These are phyloP conservation scores for Cryptococcus amylolentus DNA, from an alignment of 1,284 basidiomycete genomes.

Conservation along the genomic window DNA sequence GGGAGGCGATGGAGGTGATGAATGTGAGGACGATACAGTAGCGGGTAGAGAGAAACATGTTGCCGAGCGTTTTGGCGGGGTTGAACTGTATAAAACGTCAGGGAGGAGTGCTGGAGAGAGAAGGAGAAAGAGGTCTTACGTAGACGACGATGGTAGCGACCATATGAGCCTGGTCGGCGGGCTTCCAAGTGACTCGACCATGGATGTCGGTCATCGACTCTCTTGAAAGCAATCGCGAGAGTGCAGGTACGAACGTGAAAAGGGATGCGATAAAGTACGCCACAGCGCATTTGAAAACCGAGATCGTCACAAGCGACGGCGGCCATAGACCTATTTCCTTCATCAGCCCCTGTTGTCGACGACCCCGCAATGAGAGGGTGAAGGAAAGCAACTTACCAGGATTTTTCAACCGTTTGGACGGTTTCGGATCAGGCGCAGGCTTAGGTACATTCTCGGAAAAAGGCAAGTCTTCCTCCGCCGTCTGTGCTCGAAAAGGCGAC, in stretches of 20 bases:
- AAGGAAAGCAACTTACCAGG: not conserved
- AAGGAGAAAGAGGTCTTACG: slow-evolving; percentile 23
- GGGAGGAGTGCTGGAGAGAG: not conserved
- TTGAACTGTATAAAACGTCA: slow-evolving; percentile 42
- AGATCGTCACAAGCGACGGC: slow-evolving; percentile 23
- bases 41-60: slow-evolving; percentile 65
- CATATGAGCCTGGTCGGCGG: slow-evolving; percentile 78
- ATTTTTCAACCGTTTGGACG: not conserved
- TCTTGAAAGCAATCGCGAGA: slow-evolving; percentile 45
- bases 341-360: not conserved
- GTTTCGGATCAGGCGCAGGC: not conserved
- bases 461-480: too few relatives aligned
- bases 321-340: slow-evolving; percentile 20
- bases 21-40: slow-evolving; percentile 56
- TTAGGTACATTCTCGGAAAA: too few relatives aligned
- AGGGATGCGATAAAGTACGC: slow-evolving; percentile 87
- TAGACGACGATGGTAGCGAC: slow-evolving; percentile 75
- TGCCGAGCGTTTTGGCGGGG: slow-evolving; percentile 71
- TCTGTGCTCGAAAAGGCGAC: not conserved
- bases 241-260: slow-evolving; percentile 78
- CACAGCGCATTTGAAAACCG: slow-evolving; percentile 80
- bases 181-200: slow-evolving; percentile 49
- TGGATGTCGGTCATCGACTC: slow-evolving; percentile 54
- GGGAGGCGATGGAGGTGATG: slow-evolving; percentile 71
- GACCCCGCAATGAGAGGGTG: not conserved